Percentiles rank a stretch among this genome's conserved stretches.
phyloP scores from a whole-genome alignment of 768 basidiomycete species.

The Podaxis sp. region DNA sequence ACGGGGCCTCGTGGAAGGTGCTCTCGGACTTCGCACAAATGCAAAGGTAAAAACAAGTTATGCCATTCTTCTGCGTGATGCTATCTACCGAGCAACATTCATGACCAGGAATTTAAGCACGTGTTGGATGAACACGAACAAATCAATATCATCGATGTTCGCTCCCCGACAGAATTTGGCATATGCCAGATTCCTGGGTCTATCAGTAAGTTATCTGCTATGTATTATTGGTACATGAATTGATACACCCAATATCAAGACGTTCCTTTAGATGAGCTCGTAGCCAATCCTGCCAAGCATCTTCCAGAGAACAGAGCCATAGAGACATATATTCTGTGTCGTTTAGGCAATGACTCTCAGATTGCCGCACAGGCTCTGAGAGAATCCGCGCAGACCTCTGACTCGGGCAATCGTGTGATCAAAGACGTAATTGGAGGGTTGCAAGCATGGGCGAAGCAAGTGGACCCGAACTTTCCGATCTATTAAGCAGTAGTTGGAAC shows the following conservation, averaged over 20 bases:
- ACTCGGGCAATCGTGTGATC: conserved; percentile 26
- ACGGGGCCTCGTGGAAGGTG: conserved; percentile 45
- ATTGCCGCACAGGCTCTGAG: conserved; percentile 76
- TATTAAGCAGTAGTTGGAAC: conserved; percentile 47
- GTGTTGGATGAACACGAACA: conserved; percentile 10
- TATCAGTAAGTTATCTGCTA: conserved; percentile 51
- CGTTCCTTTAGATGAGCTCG: too few species aligned
- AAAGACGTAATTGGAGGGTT: conserved; percentile 82
- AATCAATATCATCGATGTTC: conserved; percentile 69
- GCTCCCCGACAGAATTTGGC: conserved; percentile 75
- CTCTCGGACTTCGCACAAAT: not conserved
- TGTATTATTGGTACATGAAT: conserved; percentile 9
- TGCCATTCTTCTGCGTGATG: too few species aligned
- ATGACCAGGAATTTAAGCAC: too few species aligned
- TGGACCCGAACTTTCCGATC: conserved; percentile 76
- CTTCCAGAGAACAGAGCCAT: too few species aligned
- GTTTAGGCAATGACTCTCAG: conserved; percentile 91
- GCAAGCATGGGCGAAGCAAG: conserved; percentile 70
- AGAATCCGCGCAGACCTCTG: conserved; percentile 25
- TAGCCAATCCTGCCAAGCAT: too few species aligned
- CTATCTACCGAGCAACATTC: too few species aligned
- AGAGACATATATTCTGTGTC: conserved; percentile 59
- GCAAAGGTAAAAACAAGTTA: too few species aligned
- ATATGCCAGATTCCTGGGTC: conserved; percentile 81
- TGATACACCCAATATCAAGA: conserved; percentile 18